phyloP scores from a whole-genome alignment of 2,329 filamentous ascomycete genomes.

The Periconia digitata region DNA sequence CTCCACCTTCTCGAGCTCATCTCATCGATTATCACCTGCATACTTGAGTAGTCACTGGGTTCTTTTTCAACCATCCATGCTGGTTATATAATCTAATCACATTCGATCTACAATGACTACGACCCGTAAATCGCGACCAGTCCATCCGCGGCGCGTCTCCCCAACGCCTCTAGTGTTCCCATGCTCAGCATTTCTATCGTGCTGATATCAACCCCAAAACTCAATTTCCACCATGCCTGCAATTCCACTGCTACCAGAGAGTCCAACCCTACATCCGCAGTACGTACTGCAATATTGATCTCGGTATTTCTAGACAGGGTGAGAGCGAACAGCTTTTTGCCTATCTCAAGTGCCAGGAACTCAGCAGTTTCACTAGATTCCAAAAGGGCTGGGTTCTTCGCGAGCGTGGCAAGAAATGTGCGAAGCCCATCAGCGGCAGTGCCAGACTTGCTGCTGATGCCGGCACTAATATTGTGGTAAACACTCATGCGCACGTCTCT shows the following conservation, averaged over 20 bases:
- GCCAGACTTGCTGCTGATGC: no score
- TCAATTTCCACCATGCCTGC: constrained; percentile 40
- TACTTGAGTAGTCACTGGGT: no score
- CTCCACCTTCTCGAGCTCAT: no score
- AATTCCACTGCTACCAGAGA: constrained; percentile 39
- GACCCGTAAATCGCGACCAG: background rate
- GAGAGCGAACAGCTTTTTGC: constrained; percentile 11
- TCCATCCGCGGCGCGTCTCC: constrained; percentile 20
- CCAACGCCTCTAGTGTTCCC: constrained; percentile 11
- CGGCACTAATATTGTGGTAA: constrained; percentile 22
- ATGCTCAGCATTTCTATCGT: constrained; percentile 16
- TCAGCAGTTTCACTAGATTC: background rate
- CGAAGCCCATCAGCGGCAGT: constrained; percentile 4
- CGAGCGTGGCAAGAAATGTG: constrained; percentile 5
- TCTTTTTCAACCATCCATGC: no score
- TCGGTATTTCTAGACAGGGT: constrained; percentile 17
- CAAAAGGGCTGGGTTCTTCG: constrained; percentile 3
- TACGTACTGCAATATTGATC: constrained; percentile 2
- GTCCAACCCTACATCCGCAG: constrained; percentile 29
- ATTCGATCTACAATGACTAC: no score
- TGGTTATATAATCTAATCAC: no score
- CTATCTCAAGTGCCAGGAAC: constrained; percentile 17
- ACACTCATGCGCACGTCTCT: constrained; percentile 20
- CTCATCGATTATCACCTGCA: no score
- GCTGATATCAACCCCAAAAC: constrained; percentile 23